Evolutionary conservation across 805 yeast genomes (phyloP), one percentile per base, ranked within the genome.

Genomic region (Ogataea pilisensis): DNA sequence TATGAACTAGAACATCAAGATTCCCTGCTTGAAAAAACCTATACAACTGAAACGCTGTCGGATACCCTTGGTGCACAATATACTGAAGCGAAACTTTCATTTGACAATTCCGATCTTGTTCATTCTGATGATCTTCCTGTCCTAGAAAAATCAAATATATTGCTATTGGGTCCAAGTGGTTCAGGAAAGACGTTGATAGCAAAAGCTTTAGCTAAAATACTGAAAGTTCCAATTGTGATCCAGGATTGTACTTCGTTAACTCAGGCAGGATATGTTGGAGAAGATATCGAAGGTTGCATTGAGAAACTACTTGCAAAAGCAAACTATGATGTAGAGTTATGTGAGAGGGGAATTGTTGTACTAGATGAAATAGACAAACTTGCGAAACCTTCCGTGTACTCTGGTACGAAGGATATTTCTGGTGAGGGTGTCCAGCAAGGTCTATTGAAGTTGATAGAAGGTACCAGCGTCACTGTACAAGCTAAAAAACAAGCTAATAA

Each of bases 351-450:
- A 4, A 76, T 77, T 22, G 68, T 79, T 36, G 82, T 79, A 3
- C 54, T 79, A 4, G 83, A 79, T 54, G 84, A 79, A 50, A 62
- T 78, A 17, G 82, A 78, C 48, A 78, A 77, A 45, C 52, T 79
- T 9, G 72, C 82, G 0, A 75, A 73, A 46, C 74, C 76, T 1
- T 57, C 70, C 1, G 65, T 67, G 11, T 58, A 63, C 27, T 64
- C 65, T 26, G 79, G 78, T 4, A 68, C 76, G 0, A 73, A 75
- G 45, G 84, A 78, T 54, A 78, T 78, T 2, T 66, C 81, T 1
- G 84, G 84, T 7, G 83, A 78, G 56, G 83, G 84, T 36, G 83
- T 78, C 14, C 84, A 78, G 48, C 83, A 78, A 49, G 75, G 82
- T 0, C 53, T 78, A 12, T 51, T 78, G 46, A 78, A 78, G 49